Evolutionary conservation across 2,329 filamentous ascomycete species (phyloP), one percentile per base, ranked within the genome.

Genomic region (Colletotrichum melonis): DNA sequence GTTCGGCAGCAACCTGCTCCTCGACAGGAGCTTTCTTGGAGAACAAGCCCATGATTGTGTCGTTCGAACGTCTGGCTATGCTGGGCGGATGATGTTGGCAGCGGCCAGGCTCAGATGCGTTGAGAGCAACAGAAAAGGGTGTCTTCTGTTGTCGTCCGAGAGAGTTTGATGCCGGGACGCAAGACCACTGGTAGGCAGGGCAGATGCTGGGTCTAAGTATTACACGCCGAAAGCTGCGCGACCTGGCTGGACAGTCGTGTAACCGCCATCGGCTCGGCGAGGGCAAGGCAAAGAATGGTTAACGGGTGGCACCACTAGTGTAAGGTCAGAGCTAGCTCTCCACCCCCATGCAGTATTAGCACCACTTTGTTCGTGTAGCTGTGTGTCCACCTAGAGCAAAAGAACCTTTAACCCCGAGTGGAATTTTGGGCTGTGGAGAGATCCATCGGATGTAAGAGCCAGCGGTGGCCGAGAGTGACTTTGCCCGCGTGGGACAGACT

Each of bases 251-350:
- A n/a, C 5, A 26, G 35, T 62, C 70, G 35, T 66, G 60, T 19
- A 70, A 66, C 32, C 55, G 49, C 55, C 67, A 62, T 73, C 46
- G 70, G 70, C 60, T 70, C 60, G 60, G 70, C 67, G 67, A 73
- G 57, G 67, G 28, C 42, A 56, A 42, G 19, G 54, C 30, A 19
- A 52, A 58, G 52, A n/a, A 69, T 30, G 64, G 35, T 59, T 58
- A 54, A 49, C 24, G 38, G 42, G 57, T 71, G 63, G 19, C 54
- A 69, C 42, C 64, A 49, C 42, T 69, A 64, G 59, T n/a, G 42
- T 42, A 59, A 28, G 59, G 42, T 24, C 52, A 26, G 65, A 57
- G n/a, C 52, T 58, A 32, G 63, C 38, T 46, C 69, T 24, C 69
- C 64, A 57, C 69, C 49, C 30, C 5, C 57, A 49, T 16, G 26